phyloP scores from a whole-genome alignment of 2,329 filamentous ascomycete genomes.

The Pseudonectria foliicola region DNA sequence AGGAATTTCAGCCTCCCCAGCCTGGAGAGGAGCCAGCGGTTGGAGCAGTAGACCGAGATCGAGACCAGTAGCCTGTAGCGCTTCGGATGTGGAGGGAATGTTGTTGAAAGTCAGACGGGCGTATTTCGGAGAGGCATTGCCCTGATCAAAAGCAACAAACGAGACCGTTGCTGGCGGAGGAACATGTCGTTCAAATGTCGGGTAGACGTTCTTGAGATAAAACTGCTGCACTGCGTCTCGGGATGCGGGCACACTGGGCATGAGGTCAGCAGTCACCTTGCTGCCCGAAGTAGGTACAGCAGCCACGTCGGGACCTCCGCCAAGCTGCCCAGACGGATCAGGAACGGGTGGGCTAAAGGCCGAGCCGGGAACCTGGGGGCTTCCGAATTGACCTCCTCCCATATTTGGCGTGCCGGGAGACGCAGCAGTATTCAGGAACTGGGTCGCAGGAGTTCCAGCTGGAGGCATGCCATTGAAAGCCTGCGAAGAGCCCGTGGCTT shows the following conservation, averaged over 20 bases:
- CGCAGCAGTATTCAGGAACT: conserved; percentile 32
- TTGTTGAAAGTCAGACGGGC: conserved; percentile 88
- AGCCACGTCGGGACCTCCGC: conserved; percentile 23
- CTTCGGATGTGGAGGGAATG: conserved; percentile 77
- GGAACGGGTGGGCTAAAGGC: conserved; percentile 25
- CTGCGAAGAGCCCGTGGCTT: conserved; percentile 61
- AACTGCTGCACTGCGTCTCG: conserved; percentile 76
- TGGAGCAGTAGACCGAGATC: conserved; percentile 85
- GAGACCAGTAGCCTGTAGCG: conserved; percentile 70
- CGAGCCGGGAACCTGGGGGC: conserved; percentile 40
- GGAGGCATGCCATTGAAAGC: conserved; percentile 63
- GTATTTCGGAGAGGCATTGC: conserved; percentile 92
- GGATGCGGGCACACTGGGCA: conserved; percentile 82
- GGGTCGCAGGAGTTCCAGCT: conserved; percentile 40
- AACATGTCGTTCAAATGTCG: conserved; percentile 89
- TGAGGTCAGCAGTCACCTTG: conserved; percentile 81
- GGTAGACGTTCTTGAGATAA: conserved; percentile 83
- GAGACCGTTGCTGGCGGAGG: conserved; percentile 83
- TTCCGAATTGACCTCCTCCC: conserved; percentile 40
- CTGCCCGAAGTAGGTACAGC: conserved; percentile 27
- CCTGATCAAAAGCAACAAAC: conserved; percentile 92
- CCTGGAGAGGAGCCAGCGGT: conserved; percentile 73
- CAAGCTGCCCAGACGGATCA: conserved; percentile 18
- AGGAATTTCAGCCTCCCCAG: conserved; percentile 80
- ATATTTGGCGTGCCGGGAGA: conserved; percentile 21